Conservation (phyloP, 2,329 filamentous ascomycete genomes). For the Neophaeococcomyces mojaviensis region DNA sequence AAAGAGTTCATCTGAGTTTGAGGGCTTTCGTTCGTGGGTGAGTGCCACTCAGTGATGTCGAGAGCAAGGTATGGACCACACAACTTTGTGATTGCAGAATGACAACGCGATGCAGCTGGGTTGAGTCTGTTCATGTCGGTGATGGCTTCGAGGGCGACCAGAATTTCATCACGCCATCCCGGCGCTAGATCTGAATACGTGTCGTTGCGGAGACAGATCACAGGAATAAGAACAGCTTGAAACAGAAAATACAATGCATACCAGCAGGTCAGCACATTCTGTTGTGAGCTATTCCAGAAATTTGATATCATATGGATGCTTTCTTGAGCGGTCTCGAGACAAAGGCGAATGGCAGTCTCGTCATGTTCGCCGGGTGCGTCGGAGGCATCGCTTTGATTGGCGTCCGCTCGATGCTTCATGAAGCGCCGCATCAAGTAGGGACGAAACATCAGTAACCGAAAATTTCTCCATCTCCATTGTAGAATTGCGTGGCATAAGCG, state of each 20-base stretch:
- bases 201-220: slow-evolving; percentile 37
- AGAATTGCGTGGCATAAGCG: slow-evolving; percentile 33
- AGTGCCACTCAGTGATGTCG: slow-evolving; percentile 11
- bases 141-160: slow-evolving; percentile 17
- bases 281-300: slow-evolving; percentile 32
- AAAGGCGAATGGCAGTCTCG: slow-evolving; percentile 8
- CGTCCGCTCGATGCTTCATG: slow-evolving; percentile 2
- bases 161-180: slow-evolving; percentile 18
- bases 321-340: slow-evolving; percentile 31
- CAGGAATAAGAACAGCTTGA: slow-evolving; percentile 38
- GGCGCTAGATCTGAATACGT: slow-evolving; percentile 27
- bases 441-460: slow-evolving; percentile 36
- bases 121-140: slow-evolving; percentile 20
- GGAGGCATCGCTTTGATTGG: background rate
- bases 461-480: slow-evolving; percentile 38
- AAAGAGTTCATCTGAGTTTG: slow-evolving; percentile 23
- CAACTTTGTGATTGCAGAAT: slow-evolving; percentile 14
- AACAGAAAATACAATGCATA: slow-evolving; percentile 42
- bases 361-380: background rate
- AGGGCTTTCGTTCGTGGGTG: slow-evolving; percentile 20
- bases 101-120: slow-evolving; percentile 17
- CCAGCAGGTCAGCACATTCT: slow-evolving; percentile 36
- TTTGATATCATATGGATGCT: slow-evolving; percentile 36
- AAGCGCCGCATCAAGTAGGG: slow-evolving; percentile 10
- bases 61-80: slow-evolving; percentile 19